A percentile compares a stretch with the other conserved stretches of the same genome.
Evolutionary conservation across 441 rosid species (phyloP).

Genomic region (Capsella rubella): DNA sequence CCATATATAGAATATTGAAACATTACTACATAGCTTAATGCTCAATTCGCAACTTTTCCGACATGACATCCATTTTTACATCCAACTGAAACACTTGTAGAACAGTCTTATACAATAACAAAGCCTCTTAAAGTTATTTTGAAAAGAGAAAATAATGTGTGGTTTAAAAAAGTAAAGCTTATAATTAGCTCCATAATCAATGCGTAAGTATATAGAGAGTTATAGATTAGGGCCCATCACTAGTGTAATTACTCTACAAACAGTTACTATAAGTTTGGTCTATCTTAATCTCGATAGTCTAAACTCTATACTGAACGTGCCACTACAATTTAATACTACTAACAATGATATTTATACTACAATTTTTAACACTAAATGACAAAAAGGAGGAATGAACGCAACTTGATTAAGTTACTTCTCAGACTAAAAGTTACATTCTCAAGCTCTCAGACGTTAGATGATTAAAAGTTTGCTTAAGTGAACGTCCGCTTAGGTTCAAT

Average conservation of each 20-base stretch:
- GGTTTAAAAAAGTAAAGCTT: constrained; percentile 16
- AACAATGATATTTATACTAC: not conserved
- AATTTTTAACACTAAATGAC: constrained; percentile 1
- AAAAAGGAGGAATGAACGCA: not conserved
- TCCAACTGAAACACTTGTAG: not conserved
- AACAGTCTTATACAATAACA: too few relatives aligned
- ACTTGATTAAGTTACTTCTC: not conserved
- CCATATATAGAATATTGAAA: too few relatives aligned
- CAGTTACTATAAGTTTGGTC: constrained; percentile 35
- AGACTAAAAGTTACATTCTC: not conserved
- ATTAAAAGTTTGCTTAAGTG: not conserved
- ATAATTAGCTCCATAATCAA: constrained; percentile 6
- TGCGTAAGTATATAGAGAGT: not conserved
- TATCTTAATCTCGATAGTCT: not conserved
- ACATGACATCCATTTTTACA: not conserved
- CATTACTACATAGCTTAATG: too few relatives aligned
- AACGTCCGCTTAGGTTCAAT: too few relatives aligned
- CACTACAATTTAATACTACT: not conserved
- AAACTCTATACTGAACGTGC: constrained; percentile 13
- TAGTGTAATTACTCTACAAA: constrained; percentile 32
- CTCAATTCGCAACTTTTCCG: not conserved
- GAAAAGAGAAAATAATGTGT: not conserved
- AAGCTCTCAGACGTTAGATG: not conserved
- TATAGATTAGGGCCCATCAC: constrained; percentile 36
- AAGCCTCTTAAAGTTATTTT: too few relatives aligned